phyloP scores from a whole-genome alignment of 1,284 basidiomycete genomes.

The Melampsora americana region DNA sequence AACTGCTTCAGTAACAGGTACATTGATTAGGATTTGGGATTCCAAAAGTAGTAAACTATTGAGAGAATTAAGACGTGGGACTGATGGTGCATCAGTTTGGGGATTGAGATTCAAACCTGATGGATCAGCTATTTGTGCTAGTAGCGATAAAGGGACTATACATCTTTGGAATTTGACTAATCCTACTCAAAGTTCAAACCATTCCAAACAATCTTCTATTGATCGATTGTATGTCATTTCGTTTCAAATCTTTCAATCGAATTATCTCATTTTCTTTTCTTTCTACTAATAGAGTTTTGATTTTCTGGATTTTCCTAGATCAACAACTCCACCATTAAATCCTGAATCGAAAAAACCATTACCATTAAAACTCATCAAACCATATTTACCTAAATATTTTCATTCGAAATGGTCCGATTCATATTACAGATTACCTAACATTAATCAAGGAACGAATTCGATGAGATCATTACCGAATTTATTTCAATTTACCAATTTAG shows the following conservation, averaged over 20 bases:
- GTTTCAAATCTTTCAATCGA: background rate
- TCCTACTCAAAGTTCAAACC: constrained; percentile 45
- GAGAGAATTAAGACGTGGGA: constrained; percentile 77
- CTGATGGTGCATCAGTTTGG: constrained; percentile 87
- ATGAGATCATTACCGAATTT: constrained; percentile 50
- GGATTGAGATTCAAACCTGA: constrained; percentile 68
- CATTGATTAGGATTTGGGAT: constrained; percentile 86
- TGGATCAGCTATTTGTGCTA: constrained; percentile 69
- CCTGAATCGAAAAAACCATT: constrained; percentile 47
- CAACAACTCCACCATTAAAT: background rate
- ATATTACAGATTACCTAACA: constrained; percentile 75
- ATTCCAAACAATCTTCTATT: constrained; percentile 50
- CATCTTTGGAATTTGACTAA: constrained; percentile 68
- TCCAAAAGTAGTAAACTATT: constrained; percentile 69
- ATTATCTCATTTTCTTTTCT: background rate
- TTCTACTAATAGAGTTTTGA: constrained; percentile 1
- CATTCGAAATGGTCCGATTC: constrained; percentile 89
- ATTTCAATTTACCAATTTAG: constrained; percentile 47
- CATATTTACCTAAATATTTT: constrained; percentile 78
- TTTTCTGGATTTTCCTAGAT: constrained; percentile 1
- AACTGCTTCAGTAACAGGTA: constrained; percentile 79
- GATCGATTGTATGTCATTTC: constrained; percentile 1
- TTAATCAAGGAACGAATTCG: constrained; percentile 54
- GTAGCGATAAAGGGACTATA: constrained; percentile 95
- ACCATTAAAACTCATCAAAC: constrained; percentile 49